A percentile compares a stretch with the other conserved stretches of the same genome.
These are phyloP conservation scores for Schizonepeta tenuifolia DNA, from an alignment of 257 asterid species.

Conservation along the genomic window DNA sequence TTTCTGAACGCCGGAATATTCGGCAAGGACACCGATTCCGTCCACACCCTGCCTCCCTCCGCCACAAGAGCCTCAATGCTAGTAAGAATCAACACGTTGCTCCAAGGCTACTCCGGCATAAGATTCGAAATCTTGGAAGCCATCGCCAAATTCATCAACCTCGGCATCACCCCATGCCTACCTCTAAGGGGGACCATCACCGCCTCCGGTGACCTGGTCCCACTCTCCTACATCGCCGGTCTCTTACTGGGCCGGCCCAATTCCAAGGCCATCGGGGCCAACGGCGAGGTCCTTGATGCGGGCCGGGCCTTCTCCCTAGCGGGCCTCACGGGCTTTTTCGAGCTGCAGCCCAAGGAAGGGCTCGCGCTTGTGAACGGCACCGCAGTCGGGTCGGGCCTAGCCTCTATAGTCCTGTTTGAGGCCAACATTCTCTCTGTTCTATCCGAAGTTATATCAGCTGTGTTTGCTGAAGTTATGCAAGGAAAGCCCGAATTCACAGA, in stretches of 20 bases:
- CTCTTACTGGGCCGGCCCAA: conserved; percentile 47
- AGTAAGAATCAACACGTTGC: conserved; percentile 51
- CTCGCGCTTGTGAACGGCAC: conserved; percentile 48
- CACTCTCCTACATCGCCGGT: conserved; percentile 49
- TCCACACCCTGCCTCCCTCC: conserved; percentile 44
- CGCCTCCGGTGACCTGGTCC: conserved; percentile 51
- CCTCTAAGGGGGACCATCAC: conserved; percentile 53
- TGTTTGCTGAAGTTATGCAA: conserved; percentile 51
- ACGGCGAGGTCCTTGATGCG: conserved; percentile 32
- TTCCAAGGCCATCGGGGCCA: conserved; percentile 43
- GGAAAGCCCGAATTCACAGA: conserved; percentile 56
- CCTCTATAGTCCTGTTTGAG: conserved; percentile 45
- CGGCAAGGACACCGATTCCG: conserved; percentile 35
- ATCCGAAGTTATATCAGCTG: conserved; percentile 36
- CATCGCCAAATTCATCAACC: conserved; percentile 42
- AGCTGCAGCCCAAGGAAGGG: conserved; percentile 52
- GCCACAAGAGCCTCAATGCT: conserved; percentile 55
- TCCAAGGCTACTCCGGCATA: conserved; percentile 57
- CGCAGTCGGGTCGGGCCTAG: conserved; percentile 52
- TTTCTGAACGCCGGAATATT: conserved; percentile 50
- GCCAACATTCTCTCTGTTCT: conserved; percentile 39
- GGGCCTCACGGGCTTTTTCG: conserved; percentile 44
- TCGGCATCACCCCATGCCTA: conserved; percentile 46
- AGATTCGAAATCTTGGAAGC: conserved; percentile 48
- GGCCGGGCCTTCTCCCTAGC: conserved; percentile 37